Evolutionary conservation across 805 yeast genomes (phyloP), one percentile per base, ranked within the genome.

Genomic region (Candida maltosa): DNA sequence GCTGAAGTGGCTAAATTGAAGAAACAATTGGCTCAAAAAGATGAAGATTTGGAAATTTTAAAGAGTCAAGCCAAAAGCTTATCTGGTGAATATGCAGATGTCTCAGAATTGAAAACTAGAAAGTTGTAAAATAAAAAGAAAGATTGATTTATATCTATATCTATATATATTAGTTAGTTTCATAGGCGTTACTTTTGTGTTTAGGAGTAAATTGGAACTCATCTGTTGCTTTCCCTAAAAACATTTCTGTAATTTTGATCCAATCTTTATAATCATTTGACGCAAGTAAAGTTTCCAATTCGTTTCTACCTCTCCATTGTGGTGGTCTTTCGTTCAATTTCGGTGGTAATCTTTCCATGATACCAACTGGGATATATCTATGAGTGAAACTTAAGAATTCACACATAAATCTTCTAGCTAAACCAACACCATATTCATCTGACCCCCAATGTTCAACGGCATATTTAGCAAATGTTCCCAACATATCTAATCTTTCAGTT

Each of bases 391-490:
- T 84, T 54, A 93, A 69, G 59, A 87, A 93, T 61, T 93, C 99
- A 64, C 97, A 91, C 71, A 91, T 66, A 60, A 78, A 93, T 50
- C 97, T 72, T 60, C 99, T 80, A 10, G 95, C 81, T 45, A 78
- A 78, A 39, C 86, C 83, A 37, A 93, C 75, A 26, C 99, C 99
- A 58, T 82, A 91, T 49, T 87, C 96, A 54, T 93, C 99, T 0
- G 95, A 74, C 4, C 99, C 98, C 97, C 98, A 93, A 60, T 93
- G 97, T 48, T 87, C 87, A 46, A 93, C 70, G 0, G 98, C 97
- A 56, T 67, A 85, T 36, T 80, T 64, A 4, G 95, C 78, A 55
- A 80, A 93, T 34, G 71, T 73, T 44, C 70, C 68, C 49, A 91
- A 59, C 28, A 83, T 76, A 24, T 81, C 94, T 38, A 93, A 73